These are phyloP conservation scores for Fusarium caatingaense DNA, from an alignment of 2,329 filamentous ascomycete genomes.

Conservation along the genomic window DNA sequence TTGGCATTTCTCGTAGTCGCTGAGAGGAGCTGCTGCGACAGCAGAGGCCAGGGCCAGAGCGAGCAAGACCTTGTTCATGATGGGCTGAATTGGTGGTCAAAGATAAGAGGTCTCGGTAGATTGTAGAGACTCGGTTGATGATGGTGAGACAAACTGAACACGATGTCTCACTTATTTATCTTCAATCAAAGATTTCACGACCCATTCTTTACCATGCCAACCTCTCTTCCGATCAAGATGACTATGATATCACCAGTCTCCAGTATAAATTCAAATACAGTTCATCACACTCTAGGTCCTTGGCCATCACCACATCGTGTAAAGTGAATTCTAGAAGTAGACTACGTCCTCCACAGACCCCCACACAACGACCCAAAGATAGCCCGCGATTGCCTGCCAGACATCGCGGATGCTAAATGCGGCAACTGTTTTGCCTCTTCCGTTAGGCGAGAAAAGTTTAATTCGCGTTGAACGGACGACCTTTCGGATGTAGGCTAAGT, in stretches of 20 bases:
- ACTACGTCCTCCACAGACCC: not conserved
- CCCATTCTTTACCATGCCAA: not conserved
- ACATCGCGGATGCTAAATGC: not conserved
- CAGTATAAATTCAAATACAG: not conserved
- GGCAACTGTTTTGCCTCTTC: not conserved
- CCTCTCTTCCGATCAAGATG: not conserved
- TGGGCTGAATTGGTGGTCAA: not conserved
- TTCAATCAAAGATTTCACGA: not conserved
- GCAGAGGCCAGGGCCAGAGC: slow-evolving; percentile 14
- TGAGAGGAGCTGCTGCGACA: slow-evolving; percentile 12
- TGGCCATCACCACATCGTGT: not conserved
- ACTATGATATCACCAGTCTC: not conserved
- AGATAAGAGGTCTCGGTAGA: not conserved
- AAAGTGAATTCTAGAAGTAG: not conserved
- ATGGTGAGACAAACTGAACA: not conserved
- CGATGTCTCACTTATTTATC: not conserved
- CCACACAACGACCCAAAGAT: not conserved
- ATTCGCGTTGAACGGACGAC: not conserved
- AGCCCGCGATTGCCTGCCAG: not conserved
- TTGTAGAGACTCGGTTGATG: not conserved
- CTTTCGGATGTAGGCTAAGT: too few relatives aligned
- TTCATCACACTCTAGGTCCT: not conserved
- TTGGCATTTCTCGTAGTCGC: slow-evolving; percentile 1
- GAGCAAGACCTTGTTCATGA: slow-evolving; percentile 16
- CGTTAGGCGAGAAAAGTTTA: not conserved